Evolutionary conservation across 2,329 filamentous ascomycete genomes (phyloP), one percentile per base, ranked within the genome.

Genomic region (Chaetomiaceae sp.): DNA sequence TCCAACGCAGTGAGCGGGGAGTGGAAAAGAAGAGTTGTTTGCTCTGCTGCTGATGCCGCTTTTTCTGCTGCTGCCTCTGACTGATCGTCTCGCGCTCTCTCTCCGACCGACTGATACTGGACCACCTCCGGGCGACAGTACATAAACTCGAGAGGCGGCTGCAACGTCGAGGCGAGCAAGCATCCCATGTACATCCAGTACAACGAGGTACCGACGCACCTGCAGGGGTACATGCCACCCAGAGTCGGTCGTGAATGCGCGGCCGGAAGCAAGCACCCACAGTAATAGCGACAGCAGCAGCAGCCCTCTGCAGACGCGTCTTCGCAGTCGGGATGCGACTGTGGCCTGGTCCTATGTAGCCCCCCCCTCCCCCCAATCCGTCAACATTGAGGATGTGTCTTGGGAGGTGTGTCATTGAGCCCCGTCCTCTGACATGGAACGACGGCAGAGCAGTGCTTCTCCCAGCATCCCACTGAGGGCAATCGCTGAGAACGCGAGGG

Each of bases 151-250:
- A 48, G 16, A 37, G 45, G n/a, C 36, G 25, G 42, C 43, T 34
- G 53, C 43, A 53, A 48, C 52, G 36, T 57, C 40, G 53, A 50
- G 43, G 38, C 47, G 30, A 29, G 20, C 36, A 38, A 38, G n/a
- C n/a, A n/a, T 50, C 41, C 33, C 27, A 13, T 32, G 20, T 51
- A 57, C 56, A 56, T 58, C 49, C 56, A 56, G 61, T 63, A 63
- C 61, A 58, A 59, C 48, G 49, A 58, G 54, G 60, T 63, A 63
- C 61, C 57, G 48, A 48, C 43, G 46, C 41, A 46, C 42, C 48
- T 57, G 58, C 57, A 61, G 51, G 58, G 59, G 59, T 63, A 63
- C 61, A 58, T 62, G 37, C 44, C 45, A 23, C 34, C 36, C 32
- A 34, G 40, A 51, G 46, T 40, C 44, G 48, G 40, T 47, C 36